phyloP scores from a whole-genome alignment of 2,329 filamentous ascomycete genomes.

The Cryphonectria carpinicola region DNA sequence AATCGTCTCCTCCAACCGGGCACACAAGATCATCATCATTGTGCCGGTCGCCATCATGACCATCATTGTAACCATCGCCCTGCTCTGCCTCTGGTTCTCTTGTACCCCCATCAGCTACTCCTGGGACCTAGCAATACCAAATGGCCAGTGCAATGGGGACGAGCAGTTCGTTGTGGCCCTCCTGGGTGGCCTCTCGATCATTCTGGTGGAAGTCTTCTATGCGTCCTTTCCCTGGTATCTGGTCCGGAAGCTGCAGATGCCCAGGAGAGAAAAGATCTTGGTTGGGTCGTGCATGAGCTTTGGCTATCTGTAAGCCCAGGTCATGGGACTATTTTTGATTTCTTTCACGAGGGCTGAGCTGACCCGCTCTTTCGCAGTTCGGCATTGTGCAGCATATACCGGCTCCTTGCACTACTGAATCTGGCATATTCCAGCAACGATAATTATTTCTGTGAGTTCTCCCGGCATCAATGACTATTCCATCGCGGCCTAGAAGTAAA shows the following conservation, averaged over 20 bases:
- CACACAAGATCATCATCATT: constrained; percentile 5
- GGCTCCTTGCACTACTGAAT: constrained; percentile 5
- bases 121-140: constrained; percentile 16
- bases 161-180: constrained; percentile 15
- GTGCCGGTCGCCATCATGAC: constrained; percentile 19
- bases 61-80: background rate
- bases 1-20: constrained; percentile 10
- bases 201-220: constrained; percentile 24
- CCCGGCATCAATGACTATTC: fast-evolving
- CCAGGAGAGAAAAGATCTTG: constrained; percentile 26
- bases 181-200: background rate
- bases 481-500: background rate
- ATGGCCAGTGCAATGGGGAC: constrained; percentile 4
- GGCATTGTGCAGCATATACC: constrained; percentile 20
- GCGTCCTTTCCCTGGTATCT: constrained; percentile 27
- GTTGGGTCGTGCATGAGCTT: constrained; percentile 28
- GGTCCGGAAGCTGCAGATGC: constrained; percentile 19
- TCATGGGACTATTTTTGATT: background rate
- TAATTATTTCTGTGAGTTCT: constrained; percentile 20
- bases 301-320: constrained; percentile 20
- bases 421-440: background rate
- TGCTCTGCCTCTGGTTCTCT: constrained; percentile 22
- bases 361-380: background rate
- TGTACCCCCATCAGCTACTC: constrained; percentile 22
- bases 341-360: background rate